A percentile compares a stretch with the other conserved stretches of the same genome.
Evolutionary conservation across 1,284 basidiomycete genomes (phyloP).

Genomic region (Cryptococcus hybrid): DNA sequence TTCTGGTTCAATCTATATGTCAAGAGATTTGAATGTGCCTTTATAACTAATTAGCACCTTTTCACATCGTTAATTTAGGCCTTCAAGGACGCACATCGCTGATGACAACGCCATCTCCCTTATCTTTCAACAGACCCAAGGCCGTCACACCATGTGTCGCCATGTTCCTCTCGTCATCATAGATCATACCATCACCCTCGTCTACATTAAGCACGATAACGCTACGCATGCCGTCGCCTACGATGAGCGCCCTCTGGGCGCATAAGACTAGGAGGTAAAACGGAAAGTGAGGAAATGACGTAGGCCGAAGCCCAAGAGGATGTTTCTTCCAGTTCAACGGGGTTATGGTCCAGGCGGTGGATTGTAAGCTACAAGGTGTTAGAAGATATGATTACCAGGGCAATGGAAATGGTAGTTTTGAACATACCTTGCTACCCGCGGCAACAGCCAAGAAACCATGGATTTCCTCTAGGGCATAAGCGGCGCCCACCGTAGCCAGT

Average conservation of each 20-base stretch:
- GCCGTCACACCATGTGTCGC: constrained; percentile 61
- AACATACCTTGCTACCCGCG: constrained; percentile 67
- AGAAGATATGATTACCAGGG: constrained; percentile 34
- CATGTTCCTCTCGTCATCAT: constrained; percentile 71
- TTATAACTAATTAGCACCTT: constrained; percentile 1
- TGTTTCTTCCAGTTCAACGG: constrained; percentile 40
- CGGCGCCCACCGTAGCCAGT: constrained; percentile 34
- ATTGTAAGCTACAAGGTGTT: background rate
- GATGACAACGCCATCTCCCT: constrained; percentile 60
- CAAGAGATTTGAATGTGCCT: constrained; percentile 67
- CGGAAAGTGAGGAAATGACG: constrained; percentile 61
- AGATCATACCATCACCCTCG: constrained; percentile 53
- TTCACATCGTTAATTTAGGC: background rate
- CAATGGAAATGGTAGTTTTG: background rate
- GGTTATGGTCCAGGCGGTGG: constrained; percentile 2
- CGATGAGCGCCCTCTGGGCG: constrained; percentile 55
- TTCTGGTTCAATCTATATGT: constrained; percentile 52
- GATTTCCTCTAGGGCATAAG: constrained; percentile 41
- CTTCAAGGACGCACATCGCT: constrained; percentile 61
- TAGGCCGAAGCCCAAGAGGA: constrained; percentile 77
- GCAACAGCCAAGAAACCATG: constrained; percentile 58
- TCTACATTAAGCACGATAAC: constrained; percentile 66
- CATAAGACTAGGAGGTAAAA: constrained; percentile 10
- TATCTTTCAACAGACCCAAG: constrained; percentile 41
- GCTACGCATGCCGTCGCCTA: constrained; percentile 80